Evolutionary conservation across 2,329 filamentous ascomycete genomes (phyloP).

Genomic region (Colletotrichum echinochloae): DNA sequence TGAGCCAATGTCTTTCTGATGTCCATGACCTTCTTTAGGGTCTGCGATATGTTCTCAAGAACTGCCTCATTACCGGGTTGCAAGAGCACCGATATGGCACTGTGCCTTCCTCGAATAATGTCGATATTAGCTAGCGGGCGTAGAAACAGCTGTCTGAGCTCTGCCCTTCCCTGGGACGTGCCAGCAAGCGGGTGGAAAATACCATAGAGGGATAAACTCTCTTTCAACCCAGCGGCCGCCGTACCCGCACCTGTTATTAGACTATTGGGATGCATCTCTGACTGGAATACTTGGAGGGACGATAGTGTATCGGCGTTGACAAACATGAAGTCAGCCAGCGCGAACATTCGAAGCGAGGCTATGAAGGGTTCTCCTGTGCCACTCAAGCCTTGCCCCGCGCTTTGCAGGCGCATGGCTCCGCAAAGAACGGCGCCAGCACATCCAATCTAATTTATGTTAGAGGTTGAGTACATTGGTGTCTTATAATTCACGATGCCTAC

Average conservation of each 20-base stretch:
- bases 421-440: conserved; percentile 90
- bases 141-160: conserved; percentile 84
- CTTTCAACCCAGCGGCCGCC: conserved; percentile 75
- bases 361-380: conserved; percentile 12
- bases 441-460: conserved; percentile 64
- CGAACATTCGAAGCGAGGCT: conserved; percentile 76
- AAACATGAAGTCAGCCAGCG: conserved; percentile 75
- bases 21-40: conserved; percentile 80
- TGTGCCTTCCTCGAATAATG: conserved; percentile 78
- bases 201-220: conserved; percentile 85
- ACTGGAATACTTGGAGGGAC: conserved; percentile 86
- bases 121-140: conserved; percentile 78
- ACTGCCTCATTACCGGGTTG: conserved; percentile 73
- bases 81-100: conserved; percentile 75
- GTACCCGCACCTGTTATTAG: conserved; percentile 78
- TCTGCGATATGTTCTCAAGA: conserved; percentile 67
- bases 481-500: conserved; percentile 54
- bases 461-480: too few relatives aligned
- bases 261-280: conserved; percentile 84
- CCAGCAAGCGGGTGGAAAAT: conserved; percentile 80
- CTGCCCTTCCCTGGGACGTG: conserved; percentile 81
- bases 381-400: neutral
- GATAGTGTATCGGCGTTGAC: conserved; percentile 83
- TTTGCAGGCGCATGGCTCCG: conserved; percentile 73
- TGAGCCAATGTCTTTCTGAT: conserved; percentile 76